Evolutionary conservation across 2,329 filamentous ascomycete species (phyloP).

Genomic region (Pestalotiopsis sp.): DNA sequence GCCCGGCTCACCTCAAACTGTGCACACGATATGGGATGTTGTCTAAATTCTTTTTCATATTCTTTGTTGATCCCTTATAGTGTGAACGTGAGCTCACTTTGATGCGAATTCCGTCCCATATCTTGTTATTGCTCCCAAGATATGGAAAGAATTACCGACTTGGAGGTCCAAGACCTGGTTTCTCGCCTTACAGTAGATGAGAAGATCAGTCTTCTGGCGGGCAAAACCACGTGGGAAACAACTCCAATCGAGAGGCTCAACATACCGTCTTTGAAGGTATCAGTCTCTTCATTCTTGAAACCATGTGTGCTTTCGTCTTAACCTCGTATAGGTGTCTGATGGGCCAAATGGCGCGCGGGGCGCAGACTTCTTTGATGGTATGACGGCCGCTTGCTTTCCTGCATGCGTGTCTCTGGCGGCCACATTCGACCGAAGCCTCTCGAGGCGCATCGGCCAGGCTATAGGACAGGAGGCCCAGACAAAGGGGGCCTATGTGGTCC

Average conservation of each 20-base stretch:
- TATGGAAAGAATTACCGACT: background rate
- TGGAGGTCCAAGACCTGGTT: background rate
- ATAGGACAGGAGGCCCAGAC: constrained; percentile 60
- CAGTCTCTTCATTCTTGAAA: background rate
- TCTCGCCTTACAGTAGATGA: background rate
- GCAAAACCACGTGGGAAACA: background rate
- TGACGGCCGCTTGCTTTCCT: background rate
- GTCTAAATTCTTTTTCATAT: too few species aligned
- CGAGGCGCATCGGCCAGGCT: constrained; percentile 53
- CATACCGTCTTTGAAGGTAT: constrained; percentile 1
- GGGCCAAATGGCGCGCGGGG: constrained; percentile 2
- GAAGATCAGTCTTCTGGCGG: background rate
- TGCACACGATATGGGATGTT: background rate
- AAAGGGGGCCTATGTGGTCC: constrained; percentile 59
- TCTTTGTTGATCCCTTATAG: too few species aligned
- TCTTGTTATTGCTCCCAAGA: too few species aligned
- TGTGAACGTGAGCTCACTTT: too few species aligned
- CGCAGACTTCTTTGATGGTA: constrained; percentile 2
- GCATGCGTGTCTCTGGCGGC: constrained; percentile 45
- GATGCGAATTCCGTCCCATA: too few species aligned
- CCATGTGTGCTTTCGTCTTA: background rate
- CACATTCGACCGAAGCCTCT: constrained; percentile 58
- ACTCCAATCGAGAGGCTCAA: background rate
- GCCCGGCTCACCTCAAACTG: background rate
- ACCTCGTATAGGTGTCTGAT: background rate